Evolutionary conservation across 768 basidiomycete species (phyloP).

Genomic region (Lactarius sanguifluus): DNA sequence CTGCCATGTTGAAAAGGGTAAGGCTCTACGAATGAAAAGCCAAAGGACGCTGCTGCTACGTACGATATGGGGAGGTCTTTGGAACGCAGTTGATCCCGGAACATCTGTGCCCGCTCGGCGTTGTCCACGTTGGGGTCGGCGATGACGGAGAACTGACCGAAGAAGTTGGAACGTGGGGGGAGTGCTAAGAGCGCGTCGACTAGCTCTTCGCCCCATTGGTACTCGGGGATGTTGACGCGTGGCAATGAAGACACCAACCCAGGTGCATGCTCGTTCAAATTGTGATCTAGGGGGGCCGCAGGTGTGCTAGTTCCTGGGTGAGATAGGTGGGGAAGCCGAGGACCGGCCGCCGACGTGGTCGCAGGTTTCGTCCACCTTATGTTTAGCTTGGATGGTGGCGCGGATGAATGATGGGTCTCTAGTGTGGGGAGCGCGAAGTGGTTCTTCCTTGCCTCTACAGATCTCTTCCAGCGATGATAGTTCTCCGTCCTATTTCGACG

Average conservation of each 20-base stretch:
- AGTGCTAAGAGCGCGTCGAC: not conserved
- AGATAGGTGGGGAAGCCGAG: not conserved
- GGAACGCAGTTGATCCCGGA: conserved; percentile 2
- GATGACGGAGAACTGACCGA: conserved; percentile 21
- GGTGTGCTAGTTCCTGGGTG: not conserved
- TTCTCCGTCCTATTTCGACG: conserved; percentile 10
- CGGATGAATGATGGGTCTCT: not conserved
- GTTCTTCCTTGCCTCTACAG: not conserved
- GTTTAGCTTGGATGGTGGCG: not conserved
- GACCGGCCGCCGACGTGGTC: not conserved
- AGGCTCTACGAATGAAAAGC: not conserved
- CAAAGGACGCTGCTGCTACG: not conserved
- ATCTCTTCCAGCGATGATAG: conserved; percentile 7
- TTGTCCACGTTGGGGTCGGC: conserved; percentile 14
- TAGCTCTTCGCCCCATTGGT: conserved; percentile 16
- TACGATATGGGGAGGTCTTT: conserved; percentile 6
- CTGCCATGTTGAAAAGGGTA: not conserved
- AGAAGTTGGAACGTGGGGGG: conserved; percentile 6
- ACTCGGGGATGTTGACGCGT: not conserved
- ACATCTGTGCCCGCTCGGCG: not conserved
- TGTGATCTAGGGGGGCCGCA: not conserved
- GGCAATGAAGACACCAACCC: no score
- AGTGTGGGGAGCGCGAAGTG: not conserved
- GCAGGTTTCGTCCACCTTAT: not conserved
- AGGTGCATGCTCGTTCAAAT: not conserved